These are phyloP conservation scores for Pythium oligandrum DNA, from an alignment of 352 stramenopile species.

Conservation along the genomic window DNA sequence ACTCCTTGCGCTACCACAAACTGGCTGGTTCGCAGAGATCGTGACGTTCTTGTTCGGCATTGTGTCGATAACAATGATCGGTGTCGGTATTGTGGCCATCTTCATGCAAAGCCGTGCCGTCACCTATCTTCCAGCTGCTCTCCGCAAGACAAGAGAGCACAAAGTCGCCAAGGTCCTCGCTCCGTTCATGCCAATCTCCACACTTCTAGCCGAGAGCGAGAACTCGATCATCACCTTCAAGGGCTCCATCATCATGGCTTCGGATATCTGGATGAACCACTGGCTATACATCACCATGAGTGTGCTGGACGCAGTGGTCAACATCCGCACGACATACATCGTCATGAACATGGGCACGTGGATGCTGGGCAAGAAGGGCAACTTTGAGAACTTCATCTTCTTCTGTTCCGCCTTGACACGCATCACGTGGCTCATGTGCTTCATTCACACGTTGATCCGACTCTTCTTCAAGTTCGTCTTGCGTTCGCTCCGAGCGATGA, in stretches of 20 bases:
- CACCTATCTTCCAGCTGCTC: constrained; percentile 30
- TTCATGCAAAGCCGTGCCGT: constrained; percentile 35
- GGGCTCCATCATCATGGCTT: constrained; percentile 43
- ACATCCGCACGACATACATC: constrained; percentile 40
- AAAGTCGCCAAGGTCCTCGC: constrained; percentile 30
- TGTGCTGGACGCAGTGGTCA: constrained; percentile 42
- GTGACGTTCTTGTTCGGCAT: constrained; percentile 40
- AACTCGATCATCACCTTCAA: constrained; percentile 45
- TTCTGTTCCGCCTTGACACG: constrained; percentile 36
- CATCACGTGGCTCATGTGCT: constrained; percentile 62
- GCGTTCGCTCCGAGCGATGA: constrained; percentile 26
- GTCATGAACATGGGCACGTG: constrained; percentile 43
- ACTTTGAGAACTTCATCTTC: constrained; percentile 55
- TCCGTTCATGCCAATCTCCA: constrained; percentile 38
- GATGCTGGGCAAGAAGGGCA: constrained; percentile 48
- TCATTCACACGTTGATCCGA: constrained; percentile 32
- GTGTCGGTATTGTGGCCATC: constrained; percentile 35
- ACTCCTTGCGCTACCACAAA: constrained; percentile 36
- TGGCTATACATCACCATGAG: constrained; percentile 61
- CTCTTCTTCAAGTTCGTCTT: constrained; percentile 25
- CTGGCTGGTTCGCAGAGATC: constrained; percentile 31
- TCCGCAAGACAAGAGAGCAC: constrained; percentile 27
- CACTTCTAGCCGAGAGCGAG: constrained; percentile 28
- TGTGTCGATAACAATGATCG: constrained; percentile 44
- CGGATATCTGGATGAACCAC: constrained; percentile 65